These are phyloP conservation scores for Litsea cubeba DNA, from an alignment of 164 flowering plant genomes.

Conservation along the genomic window DNA sequence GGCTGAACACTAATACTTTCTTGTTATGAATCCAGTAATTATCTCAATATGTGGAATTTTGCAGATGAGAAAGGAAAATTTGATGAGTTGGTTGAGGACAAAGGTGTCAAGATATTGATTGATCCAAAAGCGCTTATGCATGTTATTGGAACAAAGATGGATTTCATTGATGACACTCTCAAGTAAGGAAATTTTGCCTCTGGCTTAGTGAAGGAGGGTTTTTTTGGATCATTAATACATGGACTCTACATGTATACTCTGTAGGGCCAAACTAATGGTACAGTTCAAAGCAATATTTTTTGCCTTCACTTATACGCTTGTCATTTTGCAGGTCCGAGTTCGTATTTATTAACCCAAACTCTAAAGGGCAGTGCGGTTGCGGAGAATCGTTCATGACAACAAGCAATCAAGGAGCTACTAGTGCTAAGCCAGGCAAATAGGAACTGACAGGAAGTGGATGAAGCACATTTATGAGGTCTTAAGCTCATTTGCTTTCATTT, in stretches of 20 bases:
- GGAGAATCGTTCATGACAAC: constrained; percentile 89
- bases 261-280: not conserved
- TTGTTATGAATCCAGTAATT: not conserved
- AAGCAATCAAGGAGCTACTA: constrained; percentile 31
- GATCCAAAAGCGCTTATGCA: constrained; percentile 98
- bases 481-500: not conserved
- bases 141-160: constrained; percentile 96
- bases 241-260: not conserved
- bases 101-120: constrained; percentile 82
- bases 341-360: constrained; percentile 76
- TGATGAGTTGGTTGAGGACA: constrained; percentile 86
- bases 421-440: constrained; percentile 3
- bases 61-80: constrained; percentile 91
- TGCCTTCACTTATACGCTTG: not conserved
- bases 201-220: not conserved
- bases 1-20: not conserved
- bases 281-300: not conserved
- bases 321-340: constrained; percentile 69
- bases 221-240: no score
- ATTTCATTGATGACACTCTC: constrained; percentile 86
- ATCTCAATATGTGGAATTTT: constrained; percentile 5
- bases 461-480: not conserved
- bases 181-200: constrained; percentile 35
- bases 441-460: not conserved
- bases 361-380: constrained; percentile 81